phyloP scores from a whole-genome alignment of 2,329 filamentous ascomycete genomes.

The Paraphaeosphaeria sporulosa region DNA sequence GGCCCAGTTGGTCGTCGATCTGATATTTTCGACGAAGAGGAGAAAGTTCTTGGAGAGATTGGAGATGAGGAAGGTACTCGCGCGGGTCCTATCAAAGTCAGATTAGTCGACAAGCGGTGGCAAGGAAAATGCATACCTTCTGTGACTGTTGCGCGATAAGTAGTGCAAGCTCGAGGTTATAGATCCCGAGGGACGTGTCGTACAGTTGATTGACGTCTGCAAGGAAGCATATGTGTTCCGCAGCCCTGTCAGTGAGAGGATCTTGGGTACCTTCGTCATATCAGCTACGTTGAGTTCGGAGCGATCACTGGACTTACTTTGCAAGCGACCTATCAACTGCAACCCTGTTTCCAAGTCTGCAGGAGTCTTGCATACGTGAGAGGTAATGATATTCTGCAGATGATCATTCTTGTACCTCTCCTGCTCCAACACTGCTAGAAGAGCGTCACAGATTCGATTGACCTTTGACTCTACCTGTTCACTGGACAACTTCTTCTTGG shows the following conservation, averaged over 20 bases:
- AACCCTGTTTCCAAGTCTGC: constrained; percentile 89
- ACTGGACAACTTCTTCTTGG: constrained; percentile 29
- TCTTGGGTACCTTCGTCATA: constrained; percentile 48
- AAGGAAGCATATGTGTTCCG: constrained; percentile 97
- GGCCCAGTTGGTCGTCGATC: constrained; percentile 87
- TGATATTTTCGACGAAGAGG: constrained; percentile 76
- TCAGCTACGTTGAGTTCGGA: constrained; percentile 11
- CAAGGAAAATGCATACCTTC: constrained; percentile 57
- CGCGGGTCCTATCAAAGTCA: constrained; percentile 70
- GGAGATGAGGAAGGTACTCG: constrained; percentile 95
- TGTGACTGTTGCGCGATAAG: constrained; percentile 95
- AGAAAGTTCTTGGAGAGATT: constrained; percentile 79
- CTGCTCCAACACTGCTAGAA: constrained; percentile 72
- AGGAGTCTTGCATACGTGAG: constrained; percentile 91
- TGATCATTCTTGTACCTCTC: constrained; percentile 62
- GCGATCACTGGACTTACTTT: constrained; percentile 46
- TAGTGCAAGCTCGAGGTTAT: constrained; percentile 88
- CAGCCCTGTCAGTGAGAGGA: constrained; percentile 79
- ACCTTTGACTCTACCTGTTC: constrained; percentile 66
- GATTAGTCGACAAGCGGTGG: background rate
- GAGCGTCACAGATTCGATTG: constrained; percentile 86
- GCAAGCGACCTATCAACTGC: constrained; percentile 76
- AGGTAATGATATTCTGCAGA: constrained; percentile 91
- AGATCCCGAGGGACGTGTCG: constrained; percentile 87
- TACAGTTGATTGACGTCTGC: constrained; percentile 93